phyloP scores from a whole-genome alignment of 768 basidiomycete genomes.

The Lentinula edodes region DNA sequence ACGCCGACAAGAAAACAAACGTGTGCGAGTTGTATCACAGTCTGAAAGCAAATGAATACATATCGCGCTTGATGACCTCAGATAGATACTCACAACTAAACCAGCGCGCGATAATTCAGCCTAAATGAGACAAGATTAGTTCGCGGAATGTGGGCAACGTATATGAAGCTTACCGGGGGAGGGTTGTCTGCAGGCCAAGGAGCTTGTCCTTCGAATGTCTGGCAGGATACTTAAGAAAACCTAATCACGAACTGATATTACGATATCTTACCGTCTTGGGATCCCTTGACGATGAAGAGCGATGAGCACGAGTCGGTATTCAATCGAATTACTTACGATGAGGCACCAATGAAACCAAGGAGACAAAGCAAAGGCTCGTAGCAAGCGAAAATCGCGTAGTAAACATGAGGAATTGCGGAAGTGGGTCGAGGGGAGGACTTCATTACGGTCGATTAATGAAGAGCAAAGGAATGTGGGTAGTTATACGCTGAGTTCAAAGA shows the following conservation, averaged over 20 bases:
- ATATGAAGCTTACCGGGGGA: conserved; percentile 30
- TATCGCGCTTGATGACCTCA: background rate
- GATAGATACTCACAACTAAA: conserved; percentile 30
- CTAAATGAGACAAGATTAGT: background rate
- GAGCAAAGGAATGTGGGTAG: conserved; percentile 13
- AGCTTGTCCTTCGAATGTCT: conserved; percentile 74
- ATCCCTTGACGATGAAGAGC: conserved; percentile 33
- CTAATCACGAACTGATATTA: background rate
- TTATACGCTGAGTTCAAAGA: conserved; percentile 1
- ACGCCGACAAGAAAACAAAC: conserved; percentile 72
- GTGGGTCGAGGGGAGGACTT: conserved; percentile 31
- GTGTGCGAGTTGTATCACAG: conserved; percentile 70
- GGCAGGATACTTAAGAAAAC: background rate
- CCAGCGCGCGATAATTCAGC: conserved; percentile 52
- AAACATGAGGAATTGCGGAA: conserved; percentile 68
- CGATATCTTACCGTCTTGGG: conserved; percentile 49
- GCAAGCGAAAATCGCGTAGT: conserved; percentile 67
- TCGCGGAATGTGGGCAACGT: background rate
- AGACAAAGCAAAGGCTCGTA: conserved; percentile 69
- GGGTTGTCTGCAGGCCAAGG: conserved; percentile 53
- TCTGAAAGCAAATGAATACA: conserved; percentile 17
- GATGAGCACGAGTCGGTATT: conserved; percentile 5
- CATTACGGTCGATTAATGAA: conserved; percentile 3
- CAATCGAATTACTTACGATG: conserved; percentile 29
- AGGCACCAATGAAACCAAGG: conserved; percentile 60